Percentiles rank a stretch among this genome's conserved stretches.
These are phyloP conservation scores for Colletotrichum neosansevieriae DNA, from an alignment of 2,329 filamentous ascomycete genomes.

Conservation along the genomic window DNA sequence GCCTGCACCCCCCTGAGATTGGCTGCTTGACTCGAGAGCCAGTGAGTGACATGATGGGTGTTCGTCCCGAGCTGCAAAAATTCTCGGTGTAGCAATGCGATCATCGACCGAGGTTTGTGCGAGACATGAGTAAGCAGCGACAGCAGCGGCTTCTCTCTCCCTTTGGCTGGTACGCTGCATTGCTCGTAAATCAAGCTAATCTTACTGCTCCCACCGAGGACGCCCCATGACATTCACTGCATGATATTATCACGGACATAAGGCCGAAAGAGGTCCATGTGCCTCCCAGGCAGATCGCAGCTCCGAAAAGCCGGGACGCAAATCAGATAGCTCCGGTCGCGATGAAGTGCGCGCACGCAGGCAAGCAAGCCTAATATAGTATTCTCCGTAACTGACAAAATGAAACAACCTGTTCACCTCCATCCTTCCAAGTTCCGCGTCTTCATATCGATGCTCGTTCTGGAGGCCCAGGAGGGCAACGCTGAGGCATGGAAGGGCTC, in stretches of 20 bases:
- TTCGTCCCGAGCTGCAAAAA: conserved; percentile 7
- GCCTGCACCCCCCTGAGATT: neutral
- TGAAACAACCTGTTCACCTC: too few species aligned
- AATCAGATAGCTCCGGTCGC: too few species aligned
- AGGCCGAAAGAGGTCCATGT: neutral
- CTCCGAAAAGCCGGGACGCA: too few species aligned
- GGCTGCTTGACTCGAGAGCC: neutral
- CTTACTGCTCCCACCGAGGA: neutral
- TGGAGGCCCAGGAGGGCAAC: too few species aligned
- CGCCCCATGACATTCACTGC: conserved; percentile 13
- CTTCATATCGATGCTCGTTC: too few species aligned
- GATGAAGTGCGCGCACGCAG: too few species aligned
- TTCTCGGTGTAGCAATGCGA: neutral
- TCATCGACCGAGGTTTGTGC: neutral
- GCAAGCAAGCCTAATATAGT: too few species aligned
- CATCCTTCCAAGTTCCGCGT: too few species aligned
- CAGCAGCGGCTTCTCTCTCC: too few species aligned
- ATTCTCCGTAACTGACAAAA: too few species aligned
- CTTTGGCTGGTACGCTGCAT: neutral
- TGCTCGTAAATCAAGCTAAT: neutral
- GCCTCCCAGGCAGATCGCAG: too few species aligned
- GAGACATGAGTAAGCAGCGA: neutral
- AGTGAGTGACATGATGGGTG: neutral
- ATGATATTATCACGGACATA: neutral
- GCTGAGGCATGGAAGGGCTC: too few species aligned